Evolutionary conservation across 139 green algal genomes (phyloP).

Genomic region (Penium margaritaceum): DNA sequence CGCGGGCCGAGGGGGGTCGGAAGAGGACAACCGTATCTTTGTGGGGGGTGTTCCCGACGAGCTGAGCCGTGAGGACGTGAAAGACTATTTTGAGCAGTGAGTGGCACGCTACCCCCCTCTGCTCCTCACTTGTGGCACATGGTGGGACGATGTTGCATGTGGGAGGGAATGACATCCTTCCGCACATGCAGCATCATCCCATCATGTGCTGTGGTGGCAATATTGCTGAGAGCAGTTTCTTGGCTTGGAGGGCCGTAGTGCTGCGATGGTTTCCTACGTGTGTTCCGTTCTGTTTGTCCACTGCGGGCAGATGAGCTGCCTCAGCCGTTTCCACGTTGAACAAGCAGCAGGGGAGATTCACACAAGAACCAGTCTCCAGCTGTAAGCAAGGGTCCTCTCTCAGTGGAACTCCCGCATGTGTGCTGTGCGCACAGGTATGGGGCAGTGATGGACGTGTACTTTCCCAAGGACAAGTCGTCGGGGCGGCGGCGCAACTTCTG

Average conservation of each 20-base stretch:
- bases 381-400: not conserved
- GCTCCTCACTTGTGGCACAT: not conserved
- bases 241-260: too few species aligned
- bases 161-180: too few species aligned
- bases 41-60: conserved; percentile 34
- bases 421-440: conserved; percentile 23
- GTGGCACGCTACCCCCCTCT: not conserved
- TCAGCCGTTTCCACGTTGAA: too few species aligned
- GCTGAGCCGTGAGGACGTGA: conserved; percentile 24
- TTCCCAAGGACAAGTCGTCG: conserved; percentile 16
- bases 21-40: conserved; percentile 23
- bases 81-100: conserved; percentile 32
- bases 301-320: too few species aligned
- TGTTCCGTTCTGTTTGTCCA: too few species aligned
- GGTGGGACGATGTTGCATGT: too few species aligned
- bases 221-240: too few species aligned
- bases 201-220: too few species aligned
- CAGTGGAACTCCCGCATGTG: not conserved
- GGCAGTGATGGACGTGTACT: conserved; percentile 35
- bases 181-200: too few species aligned
- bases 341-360: not conserved
- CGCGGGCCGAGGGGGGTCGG: not conserved
- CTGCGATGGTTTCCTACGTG: too few species aligned
- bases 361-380: not conserved
- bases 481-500: conserved; percentile 19